Evolutionary conservation across 2,329 filamentous ascomycete genomes (phyloP), one percentile per base, ranked within the genome.

Genomic region (Stagonosporopsis chrysanthemi): DNA sequence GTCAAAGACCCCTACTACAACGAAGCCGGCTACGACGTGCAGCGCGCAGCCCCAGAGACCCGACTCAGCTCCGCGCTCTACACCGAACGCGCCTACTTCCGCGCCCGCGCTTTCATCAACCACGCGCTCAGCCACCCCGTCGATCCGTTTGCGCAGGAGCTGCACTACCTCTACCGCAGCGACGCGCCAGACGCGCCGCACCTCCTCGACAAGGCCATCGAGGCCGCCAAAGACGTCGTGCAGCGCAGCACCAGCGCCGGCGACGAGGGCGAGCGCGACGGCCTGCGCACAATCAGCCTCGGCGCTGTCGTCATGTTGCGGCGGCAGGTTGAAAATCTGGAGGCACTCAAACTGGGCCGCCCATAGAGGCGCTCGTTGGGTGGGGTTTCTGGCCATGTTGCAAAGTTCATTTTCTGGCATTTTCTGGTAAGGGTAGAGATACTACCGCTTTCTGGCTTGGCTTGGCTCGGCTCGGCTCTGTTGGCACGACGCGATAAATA

Each of bases 1-100:
- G 85, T 87, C 19, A 81, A 81, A 41, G 81, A 84, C 58, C 86
- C 86, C 0, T 88, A 86, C 68, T 88, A 85, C 75, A 88, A 88
- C 65, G 86, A 88, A 74, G 85, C 86, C 11, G 85, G 86, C 24
- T 88, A 84, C 61, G 84, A 87, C 42, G 77, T 78, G 11, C 79
- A 82, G 52, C 79, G 76, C 43, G 79, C 76, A 9, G 78, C 80
- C 3, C 76, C 77, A 4, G 79, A 83, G 49, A 79, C 80, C 7
- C 73, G 71, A 3, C 66, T 82, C 2, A 81, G 80, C 44, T 79
- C 79, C 5, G 76, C 76, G 1, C 75, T 82, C 2, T 86, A 86
- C 58, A 82, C 79, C 0, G 84, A 86, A 61, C 81, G 82, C 46
- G 80, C 82, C 2, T 85, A 83, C 56, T 80, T 86, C 49, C 77